Conservation (phyloP, 2,329 filamentous ascomycete genomes). For the Aspergillus fijiensis region DNA sequence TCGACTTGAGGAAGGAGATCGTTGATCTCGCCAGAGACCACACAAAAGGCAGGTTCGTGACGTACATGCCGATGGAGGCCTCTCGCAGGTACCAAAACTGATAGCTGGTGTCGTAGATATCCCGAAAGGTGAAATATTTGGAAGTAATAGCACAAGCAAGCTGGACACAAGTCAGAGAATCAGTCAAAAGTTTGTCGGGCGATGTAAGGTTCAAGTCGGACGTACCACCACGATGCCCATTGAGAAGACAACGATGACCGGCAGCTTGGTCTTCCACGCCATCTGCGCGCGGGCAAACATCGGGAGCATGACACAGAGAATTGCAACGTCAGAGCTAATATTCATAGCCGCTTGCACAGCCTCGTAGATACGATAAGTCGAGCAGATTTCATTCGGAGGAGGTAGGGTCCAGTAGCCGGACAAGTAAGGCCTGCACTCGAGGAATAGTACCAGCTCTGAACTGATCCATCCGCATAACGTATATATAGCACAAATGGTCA, state of each 20-base stretch:
- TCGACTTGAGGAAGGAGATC: not conserved
- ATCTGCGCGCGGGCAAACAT: slow-evolving; percentile 4
- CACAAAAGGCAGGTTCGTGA: slow-evolving; percentile 4
- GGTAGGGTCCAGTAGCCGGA: slow-evolving; percentile 3
- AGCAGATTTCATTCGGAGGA: not conserved
- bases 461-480: not conserved
- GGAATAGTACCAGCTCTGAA: slow-evolving; percentile 6
- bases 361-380: slow-evolving; percentile 2
- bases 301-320: not conserved
- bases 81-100: slow-evolving; percentile 7
- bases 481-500: not conserved
- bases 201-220: not conserved
- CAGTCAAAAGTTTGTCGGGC: not conserved
- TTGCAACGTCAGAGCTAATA: not conserved
- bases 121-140: slow-evolving; percentile 1
- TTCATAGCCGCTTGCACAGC: not conserved
- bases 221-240: slow-evolving; percentile 6
- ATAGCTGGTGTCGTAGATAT: slow-evolving; percentile 7
- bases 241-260: slow-evolving; percentile 5
- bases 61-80: slow-evolving; percentile 8
- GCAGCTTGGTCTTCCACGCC: slow-evolving; percentile 5
- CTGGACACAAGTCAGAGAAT: not conserved
- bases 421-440: slow-evolving; percentile 1
- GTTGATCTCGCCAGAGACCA: slow-evolving; percentile 5
- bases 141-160: slow-evolving; percentile 3